Conservation (phyloP, 805 yeast species). For the Zygosaccharomyces gambellarensis region DNA sequence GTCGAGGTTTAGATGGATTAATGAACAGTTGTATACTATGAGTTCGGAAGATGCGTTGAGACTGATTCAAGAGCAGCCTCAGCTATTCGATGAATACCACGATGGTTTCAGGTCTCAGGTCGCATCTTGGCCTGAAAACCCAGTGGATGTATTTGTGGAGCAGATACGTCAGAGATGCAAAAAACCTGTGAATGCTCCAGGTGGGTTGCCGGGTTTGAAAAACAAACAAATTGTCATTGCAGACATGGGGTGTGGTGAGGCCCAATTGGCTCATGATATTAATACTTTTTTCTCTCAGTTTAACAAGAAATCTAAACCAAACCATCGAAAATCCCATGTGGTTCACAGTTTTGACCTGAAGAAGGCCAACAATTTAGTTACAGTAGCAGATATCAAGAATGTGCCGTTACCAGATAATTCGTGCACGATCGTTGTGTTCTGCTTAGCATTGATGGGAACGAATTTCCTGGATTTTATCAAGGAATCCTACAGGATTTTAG, state of each 20-base stretch:
- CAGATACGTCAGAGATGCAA: constrained; percentile 57
- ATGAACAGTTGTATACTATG: constrained; percentile 91
- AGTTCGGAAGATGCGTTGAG: constrained; percentile 71
- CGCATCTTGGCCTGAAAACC: constrained; percentile 97
- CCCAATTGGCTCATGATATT: constrained; percentile 71
- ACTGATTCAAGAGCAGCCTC: constrained; percentile 75
- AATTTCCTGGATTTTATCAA: constrained; percentile 86
- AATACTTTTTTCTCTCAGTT: constrained; percentile 42
- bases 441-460: constrained; percentile 96
- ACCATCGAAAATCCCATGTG: constrained; percentile 45
- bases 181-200: constrained; percentile 86
- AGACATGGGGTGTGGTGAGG: constrained; percentile 99
- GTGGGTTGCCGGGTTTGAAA: constrained; percentile 78
- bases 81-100: constrained; percentile 88
- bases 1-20: constrained; percentile 95
- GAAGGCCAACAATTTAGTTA: constrained; percentile 80
- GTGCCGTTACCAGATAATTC: constrained; percentile 80
- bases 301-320: constrained; percentile 33
- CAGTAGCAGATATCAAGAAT: constrained; percentile 92
- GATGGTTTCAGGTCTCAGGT: constrained; percentile 94
- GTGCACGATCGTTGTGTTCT: constrained; percentile 84
- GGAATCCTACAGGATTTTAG: constrained; percentile 82
- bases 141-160: constrained; percentile 83
- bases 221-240: constrained; percentile 69
- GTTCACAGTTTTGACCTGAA: constrained; percentile 91